Percentiles rank a stretch among this genome's conserved stretches.
Conservation (phyloP, 345 rosid species). For the Corymbia maculata region DNA sequence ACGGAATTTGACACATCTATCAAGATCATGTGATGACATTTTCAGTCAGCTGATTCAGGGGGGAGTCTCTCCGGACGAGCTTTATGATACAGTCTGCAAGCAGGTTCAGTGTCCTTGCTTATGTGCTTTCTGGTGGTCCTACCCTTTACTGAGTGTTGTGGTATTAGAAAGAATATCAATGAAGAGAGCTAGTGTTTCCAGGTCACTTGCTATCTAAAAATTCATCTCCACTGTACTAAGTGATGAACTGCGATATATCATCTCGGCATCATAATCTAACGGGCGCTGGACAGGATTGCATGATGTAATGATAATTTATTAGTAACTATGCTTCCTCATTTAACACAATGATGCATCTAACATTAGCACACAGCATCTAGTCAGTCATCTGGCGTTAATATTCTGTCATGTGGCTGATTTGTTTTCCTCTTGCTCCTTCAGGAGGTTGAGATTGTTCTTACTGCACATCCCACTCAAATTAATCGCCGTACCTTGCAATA, state of each 20-base stretch:
- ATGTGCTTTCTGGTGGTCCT: background rate
- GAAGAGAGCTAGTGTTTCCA: background rate
- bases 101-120: constrained; percentile 39
- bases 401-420: background rate
- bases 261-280: background rate
- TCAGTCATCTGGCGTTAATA: background rate
- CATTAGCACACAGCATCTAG: background rate
- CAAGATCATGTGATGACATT: constrained; percentile 92
- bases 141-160: background rate
- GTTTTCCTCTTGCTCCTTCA: constrained; percentile 16
- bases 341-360: background rate
- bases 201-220: background rate
- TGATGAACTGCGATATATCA: background rate
- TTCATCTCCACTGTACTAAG: background rate
- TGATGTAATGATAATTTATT: background rate
- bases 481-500: constrained; percentile 92
- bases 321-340: background rate
- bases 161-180: background rate
- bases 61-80: constrained; percentile 69
- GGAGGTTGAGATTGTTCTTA: constrained; percentile 97
- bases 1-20: constrained; percentile 33
- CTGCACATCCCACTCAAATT: constrained; percentile 99
- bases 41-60: constrained; percentile 73
- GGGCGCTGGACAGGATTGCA: background rate
- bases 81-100: constrained; percentile 75